Conservation (phyloP, 352 stramenopile genomes). For the Pythium dissotocum region DNA sequence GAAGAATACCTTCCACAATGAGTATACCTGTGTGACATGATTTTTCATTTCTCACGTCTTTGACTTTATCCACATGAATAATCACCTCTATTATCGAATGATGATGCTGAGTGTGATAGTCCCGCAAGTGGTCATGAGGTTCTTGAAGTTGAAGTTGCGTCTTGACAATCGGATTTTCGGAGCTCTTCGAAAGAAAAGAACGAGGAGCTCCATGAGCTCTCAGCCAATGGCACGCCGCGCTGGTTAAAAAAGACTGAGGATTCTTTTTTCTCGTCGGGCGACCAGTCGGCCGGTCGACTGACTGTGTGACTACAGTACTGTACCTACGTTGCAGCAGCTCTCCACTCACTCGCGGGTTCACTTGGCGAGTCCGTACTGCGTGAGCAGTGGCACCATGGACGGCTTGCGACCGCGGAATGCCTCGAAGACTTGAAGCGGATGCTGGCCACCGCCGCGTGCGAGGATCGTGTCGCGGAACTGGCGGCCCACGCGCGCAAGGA, state of each 20-base stretch:
- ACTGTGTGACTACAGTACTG: background rate
- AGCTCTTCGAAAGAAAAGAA: slow-evolving; percentile 31
- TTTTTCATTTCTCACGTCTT: slow-evolving; percentile 1
- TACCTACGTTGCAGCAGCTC: slow-evolving; percentile 1
- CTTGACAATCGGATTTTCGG: slow-evolving; percentile 25
- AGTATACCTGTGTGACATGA: slow-evolving; percentile 19
- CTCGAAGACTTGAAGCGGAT: slow-evolving; percentile 94
- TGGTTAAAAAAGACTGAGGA: slow-evolving; percentile 28
- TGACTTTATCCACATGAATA: background rate
- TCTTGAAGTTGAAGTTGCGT: slow-evolving; percentile 40
- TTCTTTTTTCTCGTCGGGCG: slow-evolving; percentile 9
- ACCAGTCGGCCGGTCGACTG: background rate
- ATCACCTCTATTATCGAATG: background rate
- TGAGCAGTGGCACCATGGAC: slow-evolving; percentile 92
- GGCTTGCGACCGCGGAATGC: slow-evolving; percentile 95
- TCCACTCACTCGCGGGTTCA: background rate
- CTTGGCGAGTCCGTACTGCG: slow-evolving; percentile 87
- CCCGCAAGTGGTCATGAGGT: background rate
- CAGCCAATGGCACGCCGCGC: slow-evolving; percentile 19
- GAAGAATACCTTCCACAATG: background rate
- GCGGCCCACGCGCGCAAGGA: slow-evolving; percentile 75
- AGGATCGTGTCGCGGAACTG: slow-evolving; percentile 95
- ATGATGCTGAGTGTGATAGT: slow-evolving; percentile 10
- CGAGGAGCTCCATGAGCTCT: background rate
- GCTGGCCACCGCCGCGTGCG: slow-evolving; percentile 80